A percentile compares a stretch with the other conserved stretches of the same genome.
Conservation (phyloP, 176 grass and related monocot species). For the Olyra latifolia region DNA sequence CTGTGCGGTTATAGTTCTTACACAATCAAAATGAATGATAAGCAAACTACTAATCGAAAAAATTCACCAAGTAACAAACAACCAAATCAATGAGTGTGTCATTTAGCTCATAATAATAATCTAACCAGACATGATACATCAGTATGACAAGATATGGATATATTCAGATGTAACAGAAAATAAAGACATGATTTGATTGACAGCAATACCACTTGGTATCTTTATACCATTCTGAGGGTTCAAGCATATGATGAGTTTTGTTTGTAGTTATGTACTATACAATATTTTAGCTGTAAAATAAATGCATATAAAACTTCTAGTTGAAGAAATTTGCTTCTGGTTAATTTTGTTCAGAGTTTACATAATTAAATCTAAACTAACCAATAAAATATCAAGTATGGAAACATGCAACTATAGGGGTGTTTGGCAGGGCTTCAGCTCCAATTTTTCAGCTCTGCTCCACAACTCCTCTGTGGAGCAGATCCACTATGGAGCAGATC, state of each 20-base stretch:
- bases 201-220: neutral
- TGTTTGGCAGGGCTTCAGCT: too few relatives aligned
- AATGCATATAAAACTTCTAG: conserved; percentile 17
- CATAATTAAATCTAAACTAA: neutral
- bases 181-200: neutral
- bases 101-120: neutral
- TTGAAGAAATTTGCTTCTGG: neutral
- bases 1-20: neutral
- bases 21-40: neutral
- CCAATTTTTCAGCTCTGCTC: too few relatives aligned
- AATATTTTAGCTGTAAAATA: neutral
- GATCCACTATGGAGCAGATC: too few relatives aligned
- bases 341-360: neutral
- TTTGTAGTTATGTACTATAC: neutral
- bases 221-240: neutral
- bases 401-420: neutral
- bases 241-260: neutral
- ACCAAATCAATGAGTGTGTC: neutral
- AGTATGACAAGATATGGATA: neutral
- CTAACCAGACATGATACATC: neutral
- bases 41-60: neutral
- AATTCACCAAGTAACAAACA: neutral
- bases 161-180: neutral
- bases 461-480: too few relatives aligned
- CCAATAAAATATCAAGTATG: neutral